phyloP scores from a whole-genome alignment of 495 filamentous ascomycete species.

The Hyaloscypha bicolor region DNA sequence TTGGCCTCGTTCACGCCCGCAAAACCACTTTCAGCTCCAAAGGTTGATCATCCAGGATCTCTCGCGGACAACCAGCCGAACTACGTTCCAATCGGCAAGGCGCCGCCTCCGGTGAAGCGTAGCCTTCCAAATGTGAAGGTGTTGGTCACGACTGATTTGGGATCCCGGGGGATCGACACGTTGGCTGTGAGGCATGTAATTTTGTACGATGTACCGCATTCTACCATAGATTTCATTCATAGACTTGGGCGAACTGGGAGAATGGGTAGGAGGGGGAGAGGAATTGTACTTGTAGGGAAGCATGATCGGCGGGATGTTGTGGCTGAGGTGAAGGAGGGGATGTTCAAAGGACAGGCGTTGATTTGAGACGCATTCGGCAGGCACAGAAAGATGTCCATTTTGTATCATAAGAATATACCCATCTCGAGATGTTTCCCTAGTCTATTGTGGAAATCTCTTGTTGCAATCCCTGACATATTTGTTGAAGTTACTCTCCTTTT shows the following conservation, averaged over 20 bases:
- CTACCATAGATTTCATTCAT: conserved; percentile 96
- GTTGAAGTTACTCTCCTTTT: too few relatives aligned
- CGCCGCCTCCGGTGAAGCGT: conserved; percentile 30
- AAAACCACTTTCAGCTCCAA: conserved; percentile 48
- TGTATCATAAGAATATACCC: conserved; percentile 11
- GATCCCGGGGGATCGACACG: conserved; percentile 92
- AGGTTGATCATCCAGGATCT: conserved; percentile 35
- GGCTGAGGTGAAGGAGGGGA: conserved; percentile 88
- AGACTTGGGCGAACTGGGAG: conserved; percentile 86
- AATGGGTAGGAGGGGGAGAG: conserved; percentile 89
- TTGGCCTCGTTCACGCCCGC: conserved; percentile 72
- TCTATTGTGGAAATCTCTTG: neutral
- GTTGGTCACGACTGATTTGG: conserved; percentile 90
- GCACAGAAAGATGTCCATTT: neutral
- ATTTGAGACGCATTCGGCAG: conserved; percentile 49
- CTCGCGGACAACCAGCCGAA: conserved; percentile 33
- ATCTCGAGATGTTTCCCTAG: neutral
- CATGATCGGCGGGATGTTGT: conserved; percentile 88
- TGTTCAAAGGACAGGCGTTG: conserved; percentile 88
- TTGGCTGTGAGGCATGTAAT: conserved; percentile 89
- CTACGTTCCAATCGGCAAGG: conserved; percentile 28
- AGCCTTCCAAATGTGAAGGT: conserved; percentile 74
- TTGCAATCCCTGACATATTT: neutral
- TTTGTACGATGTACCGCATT: conserved; percentile 93
- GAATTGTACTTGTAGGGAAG: conserved; percentile 87